Base-by-base conservation (phyloP, 2,329 filamentous ascomycete genomes). In the Ophiostoma perfectum region DNA sequence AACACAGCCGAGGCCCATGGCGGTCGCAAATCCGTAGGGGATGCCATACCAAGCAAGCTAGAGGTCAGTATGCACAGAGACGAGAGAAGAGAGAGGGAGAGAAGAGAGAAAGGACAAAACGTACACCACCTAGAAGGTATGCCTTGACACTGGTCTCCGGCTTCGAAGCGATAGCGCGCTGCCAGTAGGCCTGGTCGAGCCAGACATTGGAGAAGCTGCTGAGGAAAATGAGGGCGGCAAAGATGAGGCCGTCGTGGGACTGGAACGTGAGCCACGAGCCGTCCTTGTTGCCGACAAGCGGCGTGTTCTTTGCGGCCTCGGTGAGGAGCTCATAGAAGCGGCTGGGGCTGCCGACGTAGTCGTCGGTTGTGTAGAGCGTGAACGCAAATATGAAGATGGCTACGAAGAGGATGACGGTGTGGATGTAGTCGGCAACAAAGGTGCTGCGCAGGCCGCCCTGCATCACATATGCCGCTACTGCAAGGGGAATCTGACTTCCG, bases 141-240 rank as follows among this genome's bases (percentile, higher is more conserved):
- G 78, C 80, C 66, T 77, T 78, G 2, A 80, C 79, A 0, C 76
- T 76, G 0, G 78, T 80, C 68, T 79, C 76, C 0, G 79, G 79
- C 27, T 76, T 72, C 0, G 77, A 78, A 6, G 79, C 79, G 69
- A 81, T 80, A 3, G 79, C 79, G 1, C 79, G 77, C 72, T 81
- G 79, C 79, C 79, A 81, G 70, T 80, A 81, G 1, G 77, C 78
- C 73, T 81, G 78, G 70, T 80, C 79, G 0, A 80, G 74, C 75
- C 77, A 80, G 12, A 78, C 76, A 18, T 73, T 76, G 16, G 71
- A 73, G 67, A 81, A 79, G 0, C 78, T 77, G 0, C 77, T 74
- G 0, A 78, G 73, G 47, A 81, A 76, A 5, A 79, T 66, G 68
- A 78, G 75, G 12, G 77, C 72, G 2, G 76, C 79, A 69, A 80